phyloP scores from a whole-genome alignment of 2,329 filamentous ascomycete genomes.

The Neocatenulostroma microsporum region DNA sequence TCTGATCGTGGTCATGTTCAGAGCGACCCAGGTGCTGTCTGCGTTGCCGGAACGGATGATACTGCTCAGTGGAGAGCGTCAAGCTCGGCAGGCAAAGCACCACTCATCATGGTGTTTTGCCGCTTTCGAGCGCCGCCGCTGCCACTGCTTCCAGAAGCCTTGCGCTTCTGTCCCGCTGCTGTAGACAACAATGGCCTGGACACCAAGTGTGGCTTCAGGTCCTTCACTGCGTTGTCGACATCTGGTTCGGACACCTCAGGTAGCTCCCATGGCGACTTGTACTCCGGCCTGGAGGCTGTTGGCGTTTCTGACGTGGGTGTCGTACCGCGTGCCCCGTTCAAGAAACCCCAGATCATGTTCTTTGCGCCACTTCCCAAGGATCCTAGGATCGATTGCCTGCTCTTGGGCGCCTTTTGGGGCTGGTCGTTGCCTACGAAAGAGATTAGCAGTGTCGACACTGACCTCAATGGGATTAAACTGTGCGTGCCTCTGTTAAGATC shows the following conservation, averaged over 20 bases:
- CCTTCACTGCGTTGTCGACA: not conserved
- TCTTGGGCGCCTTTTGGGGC: not conserved
- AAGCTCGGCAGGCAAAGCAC: too few species aligned
- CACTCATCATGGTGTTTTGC: too few species aligned
- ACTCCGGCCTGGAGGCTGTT: not conserved
- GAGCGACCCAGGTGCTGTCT: too few species aligned
- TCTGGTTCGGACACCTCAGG: not conserved
- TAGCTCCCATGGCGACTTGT: conserved; percentile 3
- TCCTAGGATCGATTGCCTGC: too few species aligned
- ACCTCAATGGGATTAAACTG: not conserved
- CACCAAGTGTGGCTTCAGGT: not conserved
- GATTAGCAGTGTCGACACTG: too few species aligned
- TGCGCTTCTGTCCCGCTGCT: not conserved
- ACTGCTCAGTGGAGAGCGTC: too few species aligned
- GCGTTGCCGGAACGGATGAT: too few species aligned
- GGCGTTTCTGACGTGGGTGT: not conserved
- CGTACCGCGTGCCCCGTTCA: not conserved
- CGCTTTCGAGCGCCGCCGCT: too few species aligned
- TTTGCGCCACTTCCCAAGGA: not conserved
- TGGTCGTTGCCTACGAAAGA: conserved; percentile 4
- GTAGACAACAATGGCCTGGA: not conserved
- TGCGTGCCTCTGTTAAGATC: conserved; percentile 22
- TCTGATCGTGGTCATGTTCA: too few species aligned
- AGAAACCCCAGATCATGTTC: not conserved
- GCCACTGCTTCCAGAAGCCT: too few species aligned